Base-by-base conservation (phyloP, 768 basidiomycete genomes). In the Lentinula lateritia region DNA sequence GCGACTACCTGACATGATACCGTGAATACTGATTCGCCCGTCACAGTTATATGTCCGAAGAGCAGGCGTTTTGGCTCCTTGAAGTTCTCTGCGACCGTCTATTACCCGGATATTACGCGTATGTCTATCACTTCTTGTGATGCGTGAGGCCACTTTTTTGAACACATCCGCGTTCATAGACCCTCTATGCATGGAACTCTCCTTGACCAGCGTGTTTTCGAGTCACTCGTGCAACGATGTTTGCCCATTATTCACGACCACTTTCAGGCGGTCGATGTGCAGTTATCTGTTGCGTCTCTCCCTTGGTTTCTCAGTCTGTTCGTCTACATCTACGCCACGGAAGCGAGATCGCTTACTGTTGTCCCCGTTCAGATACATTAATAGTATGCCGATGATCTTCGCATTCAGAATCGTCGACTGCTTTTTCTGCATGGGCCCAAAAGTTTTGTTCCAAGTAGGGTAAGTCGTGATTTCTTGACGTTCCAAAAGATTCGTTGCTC, bases 131-230 rank as follows among this genome's bases (percentile, higher is more conserved):
- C 9, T 6, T 36, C 6, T 10, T 18, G 5, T 28, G 8, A 9
- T 48, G 18, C 12, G 10, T 36, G 28, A 28, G 2, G 28, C 28
- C 34, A 18, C 16, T 43, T 4, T 34, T n/a, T 6, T 32, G 13
- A 28, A 28, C 2, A 23, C 10, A 56, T 20, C 5, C 28, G 12
- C 16, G 13, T 36, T 35, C 12, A 43, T 43, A 95, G 94, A 65
- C 93, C 94, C 2, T 96, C 95, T 0, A 99, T 99, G 97, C 94
- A 98, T 67, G 97, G 97, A 13, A 99, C 97, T 0, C 82, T 99
- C 10, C 85, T 99, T n/a, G 97, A 99, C 71, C 97, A 99, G 72
- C 84, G 95, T 18, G 97, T 99, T 0, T 99, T 99, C 64, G 97
- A 99, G 71, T 87, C 95, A 6, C 81, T 99, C 36, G 95, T 98